These are phyloP conservation scores for Botrytis medusae DNA, from an alignment of 2,329 filamentous ascomycete species.

Conservation along the genomic window DNA sequence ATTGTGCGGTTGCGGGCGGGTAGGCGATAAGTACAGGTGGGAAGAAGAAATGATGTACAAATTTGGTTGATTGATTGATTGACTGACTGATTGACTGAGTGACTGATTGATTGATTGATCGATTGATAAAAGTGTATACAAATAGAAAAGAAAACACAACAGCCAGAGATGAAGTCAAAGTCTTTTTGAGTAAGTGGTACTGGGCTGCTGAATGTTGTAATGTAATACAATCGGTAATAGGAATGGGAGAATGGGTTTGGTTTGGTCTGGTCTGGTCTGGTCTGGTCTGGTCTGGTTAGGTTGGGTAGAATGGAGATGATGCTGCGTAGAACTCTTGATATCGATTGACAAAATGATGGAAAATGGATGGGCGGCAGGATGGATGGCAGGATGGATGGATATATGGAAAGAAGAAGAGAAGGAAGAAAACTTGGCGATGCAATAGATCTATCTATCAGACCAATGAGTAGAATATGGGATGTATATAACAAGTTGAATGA, in stretches of 20 bases:
- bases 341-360: background rate
- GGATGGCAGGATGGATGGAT: background rate
- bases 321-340: background rate
- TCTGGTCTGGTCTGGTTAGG: background rate
- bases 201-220: background rate
- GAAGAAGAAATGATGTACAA: background rate
- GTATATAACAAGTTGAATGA: background rate
- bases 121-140: background rate
- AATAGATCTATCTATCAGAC: background rate
- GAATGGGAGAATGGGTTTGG: background rate
- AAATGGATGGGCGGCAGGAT: background rate
- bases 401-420: background rate
- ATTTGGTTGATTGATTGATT: background rate
- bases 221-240: background rate
- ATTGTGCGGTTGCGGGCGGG: background rate
- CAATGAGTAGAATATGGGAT: background rate
- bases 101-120: background rate
- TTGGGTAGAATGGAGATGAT: background rate
- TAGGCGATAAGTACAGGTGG: slow-evolving; percentile 9
- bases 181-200: background rate
- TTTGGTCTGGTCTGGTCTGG: background rate
- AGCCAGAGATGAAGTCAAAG: background rate
- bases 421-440: background rate
- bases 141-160: background rate
- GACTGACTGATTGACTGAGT: background rate